Conservation (phyloP, 345 rosid species). For the Reutealis trisperma region DNA sequence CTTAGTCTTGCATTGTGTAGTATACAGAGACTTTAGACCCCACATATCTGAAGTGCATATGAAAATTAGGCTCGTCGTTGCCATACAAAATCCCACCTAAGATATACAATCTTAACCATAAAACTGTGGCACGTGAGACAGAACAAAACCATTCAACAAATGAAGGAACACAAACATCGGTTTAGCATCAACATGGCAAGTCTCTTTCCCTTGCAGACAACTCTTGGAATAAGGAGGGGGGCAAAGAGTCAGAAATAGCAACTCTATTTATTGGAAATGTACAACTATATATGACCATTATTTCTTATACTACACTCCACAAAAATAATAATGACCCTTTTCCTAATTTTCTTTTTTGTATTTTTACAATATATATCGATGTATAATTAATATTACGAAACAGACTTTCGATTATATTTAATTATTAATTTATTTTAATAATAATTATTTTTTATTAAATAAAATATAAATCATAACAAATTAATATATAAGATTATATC, state of each 20-base stretch:
- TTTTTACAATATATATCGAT: no score
- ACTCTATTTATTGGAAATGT: background rate
- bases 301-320: background rate
- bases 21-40: background rate
- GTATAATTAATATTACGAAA: no score
- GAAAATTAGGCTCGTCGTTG: background rate
- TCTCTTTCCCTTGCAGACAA: constrained; percentile 9
- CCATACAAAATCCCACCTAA: background rate
- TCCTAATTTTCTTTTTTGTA: background rate
- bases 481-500: no score
- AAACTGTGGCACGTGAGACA: background rate
- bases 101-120: background rate
- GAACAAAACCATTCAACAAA: background rate
- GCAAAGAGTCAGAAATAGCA: constrained; percentile 33
- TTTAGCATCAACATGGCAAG: background rate
- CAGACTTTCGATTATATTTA: no score
- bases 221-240: background rate
- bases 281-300: background rate
- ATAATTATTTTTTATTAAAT: no score
- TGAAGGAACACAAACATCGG: no score
- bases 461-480: no score
- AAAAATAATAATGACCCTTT: background rate
- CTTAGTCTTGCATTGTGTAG: no score
- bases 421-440: no score
- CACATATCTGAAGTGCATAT: background rate